phyloP scores from a whole-genome alignment of 805 yeast genomes.

The Myxozyma sirexii region DNA sequence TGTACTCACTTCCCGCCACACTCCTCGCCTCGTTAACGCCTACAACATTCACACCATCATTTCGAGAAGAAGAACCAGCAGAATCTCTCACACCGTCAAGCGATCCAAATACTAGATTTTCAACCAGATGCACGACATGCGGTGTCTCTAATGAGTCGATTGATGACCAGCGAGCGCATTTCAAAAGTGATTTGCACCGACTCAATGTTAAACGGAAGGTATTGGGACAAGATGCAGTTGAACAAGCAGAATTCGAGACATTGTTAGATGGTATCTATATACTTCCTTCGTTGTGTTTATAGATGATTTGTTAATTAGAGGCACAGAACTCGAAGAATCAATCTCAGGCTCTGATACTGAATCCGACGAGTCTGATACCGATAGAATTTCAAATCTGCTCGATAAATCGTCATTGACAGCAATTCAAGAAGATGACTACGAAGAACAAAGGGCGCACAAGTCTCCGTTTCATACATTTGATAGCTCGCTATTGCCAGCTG shows the following conservation, averaged over 20 bases:
- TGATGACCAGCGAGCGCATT: conserved; percentile 47
- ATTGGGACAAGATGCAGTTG: conserved; percentile 50
- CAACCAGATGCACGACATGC: conserved; percentile 2
- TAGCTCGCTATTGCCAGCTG: conserved; percentile 18
- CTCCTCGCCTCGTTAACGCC: conserved; percentile 19
- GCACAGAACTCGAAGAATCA: conserved; percentile 42
- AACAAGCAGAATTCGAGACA: conserved; percentile 62
- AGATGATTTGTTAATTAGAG: too few relatives aligned
- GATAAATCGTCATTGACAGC: conserved; percentile 14
- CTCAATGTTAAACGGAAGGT: conserved; percentile 60
- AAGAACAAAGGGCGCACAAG: conserved; percentile 31
- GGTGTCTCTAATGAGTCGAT: not conserved
- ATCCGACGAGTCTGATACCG: conserved; percentile 39
- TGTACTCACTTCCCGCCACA: conserved; percentile 21
- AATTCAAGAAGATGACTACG: conserved; percentile 36
- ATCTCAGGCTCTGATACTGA: conserved; percentile 58
- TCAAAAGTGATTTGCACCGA: conserved; percentile 60
- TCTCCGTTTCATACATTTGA: conserved; percentile 24
- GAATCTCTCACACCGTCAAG: conserved; percentile 1
- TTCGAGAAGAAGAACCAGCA: not conserved
- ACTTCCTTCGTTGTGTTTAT: too few relatives aligned
- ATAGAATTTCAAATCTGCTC: conserved; percentile 12
- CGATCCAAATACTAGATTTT: not conserved
- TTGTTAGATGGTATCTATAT: conserved; percentile 50
- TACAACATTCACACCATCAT: conserved; percentile 1